Percentiles rank a stretch among this genome's conserved stretches.
phyloP scores from a whole-genome alignment of 2,329 filamentous ascomycete species.

The Aspergillus pseudoglaucus region DNA sequence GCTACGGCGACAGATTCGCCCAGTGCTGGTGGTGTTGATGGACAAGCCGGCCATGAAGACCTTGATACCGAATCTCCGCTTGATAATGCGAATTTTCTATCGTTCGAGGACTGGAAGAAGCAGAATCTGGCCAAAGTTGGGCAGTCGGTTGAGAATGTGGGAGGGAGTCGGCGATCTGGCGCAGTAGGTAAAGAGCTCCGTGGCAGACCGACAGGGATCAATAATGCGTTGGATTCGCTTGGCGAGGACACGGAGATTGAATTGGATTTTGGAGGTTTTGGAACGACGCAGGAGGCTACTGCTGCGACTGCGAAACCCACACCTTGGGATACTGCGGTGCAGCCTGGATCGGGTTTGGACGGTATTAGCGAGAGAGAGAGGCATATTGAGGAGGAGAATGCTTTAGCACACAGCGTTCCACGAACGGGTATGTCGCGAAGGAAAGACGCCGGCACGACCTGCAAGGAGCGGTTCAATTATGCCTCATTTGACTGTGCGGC shows the following conservation, averaged over 20 bases:
- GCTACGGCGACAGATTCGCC: constrained; percentile 1
- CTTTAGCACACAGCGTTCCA: constrained; percentile 38
- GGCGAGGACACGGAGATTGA: constrained; percentile 88
- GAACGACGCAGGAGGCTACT: constrained; percentile 26
- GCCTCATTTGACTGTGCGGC: constrained; percentile 96
- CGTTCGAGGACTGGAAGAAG: constrained; percentile 97
- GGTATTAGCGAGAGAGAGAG: constrained; percentile 18
- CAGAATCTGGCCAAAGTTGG: constrained; percentile 82
- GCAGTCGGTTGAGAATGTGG: constrained; percentile 66
- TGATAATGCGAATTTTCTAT: constrained; percentile 78
- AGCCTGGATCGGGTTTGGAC: not conserved
- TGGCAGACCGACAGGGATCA: constrained; percentile 48
- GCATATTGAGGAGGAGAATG: constrained; percentile 17
- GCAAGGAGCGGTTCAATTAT: constrained; percentile 96
- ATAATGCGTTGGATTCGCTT: constrained; percentile 67
- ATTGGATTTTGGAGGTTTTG: constrained; percentile 62
- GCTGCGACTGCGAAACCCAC: constrained; percentile 29
- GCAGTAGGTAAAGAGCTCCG: constrained; percentile 45
- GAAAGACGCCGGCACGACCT: constrained; percentile 93
- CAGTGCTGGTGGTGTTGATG: constrained; percentile 1
- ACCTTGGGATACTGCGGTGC: constrained; percentile 22
- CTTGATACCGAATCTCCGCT: constrained; percentile 59
- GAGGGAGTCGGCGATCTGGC: constrained; percentile 47
- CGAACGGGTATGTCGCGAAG: constrained; percentile 58
- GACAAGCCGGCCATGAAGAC: constrained; percentile 31